Evolutionary conservation across 1,284 basidiomycete genomes (phyloP), one percentile per base, ranked within the genome.

Genomic region (Pseudomicrostroma phylloplanum): DNA sequence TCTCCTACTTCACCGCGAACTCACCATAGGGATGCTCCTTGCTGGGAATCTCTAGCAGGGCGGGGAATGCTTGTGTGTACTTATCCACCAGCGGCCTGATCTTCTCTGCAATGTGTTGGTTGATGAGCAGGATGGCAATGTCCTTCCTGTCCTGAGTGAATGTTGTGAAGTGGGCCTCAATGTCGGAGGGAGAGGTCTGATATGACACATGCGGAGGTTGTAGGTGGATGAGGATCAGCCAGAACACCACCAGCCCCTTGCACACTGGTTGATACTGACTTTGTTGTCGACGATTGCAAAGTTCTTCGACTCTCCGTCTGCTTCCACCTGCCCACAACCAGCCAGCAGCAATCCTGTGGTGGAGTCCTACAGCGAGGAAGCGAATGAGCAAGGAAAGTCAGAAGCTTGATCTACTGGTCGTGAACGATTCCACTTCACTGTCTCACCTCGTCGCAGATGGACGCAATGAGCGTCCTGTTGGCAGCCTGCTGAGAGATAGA

Each of bases 21-120:
- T 17, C 59, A 81, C 80, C 81, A 63, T 82, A 82, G 0, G 81
- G 81, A 60, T 81, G 80, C 41, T 82, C 92, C 80, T 94, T 94
- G 59, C 89, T 91, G 19, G 96, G 96, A 68, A 98, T 98, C 82
- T 99, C 96, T 23, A 99, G 86, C 41, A 99, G 81, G 0, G 96
- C 92, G 23, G 96, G 96, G 83, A 99, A 99, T 0, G 94, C 88
- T 79, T 93, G 89, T 67, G 90, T 88, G 79, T 98, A 98, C 71
- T 88, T 88, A 81, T 99, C 96, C 17, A 98, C 91, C 1, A 90
- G 87, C 0, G 92, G 91, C 57, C 96, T 84, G 73, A 99, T 99
- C 84, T 90, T 91, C 82, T 98, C 96, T 69, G 81, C 77, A 67
- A 82, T 76, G 59, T 77, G 73, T 57, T 79, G 77, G 61, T 76